Evolutionary conservation across 805 yeast genomes (phyloP), one percentile per base, ranked within the genome.

Genomic region (Candida broadrunensis): DNA sequence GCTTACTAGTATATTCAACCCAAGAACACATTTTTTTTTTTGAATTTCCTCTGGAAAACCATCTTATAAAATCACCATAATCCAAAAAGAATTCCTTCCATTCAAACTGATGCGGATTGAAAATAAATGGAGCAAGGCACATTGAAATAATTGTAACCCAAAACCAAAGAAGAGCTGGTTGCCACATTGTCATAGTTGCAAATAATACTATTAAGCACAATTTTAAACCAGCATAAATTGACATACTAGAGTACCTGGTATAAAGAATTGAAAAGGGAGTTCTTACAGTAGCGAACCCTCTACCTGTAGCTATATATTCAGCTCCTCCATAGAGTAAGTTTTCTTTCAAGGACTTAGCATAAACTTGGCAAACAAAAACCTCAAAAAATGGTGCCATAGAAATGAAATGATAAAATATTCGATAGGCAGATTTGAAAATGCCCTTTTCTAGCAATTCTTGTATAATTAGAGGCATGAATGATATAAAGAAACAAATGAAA

Each of bases 281-380:
- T 52, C 98, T 76, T 3, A 89, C 76, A 16, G 88, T 88, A 2
- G 98, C 96, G 70, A 90, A 86, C 1, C 96, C 96, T 65, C 98
- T 72, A 2, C 98, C 98, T 2, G 97, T 88, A 9, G 96, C 82
- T 47, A 91, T 85, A 56, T 91, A 91, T 40, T 81, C 75, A 1
- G 98, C 98, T 35, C 96, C 96, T 3, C 98, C 98, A 65, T 85
- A 83, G 1, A 89, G 75, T 37, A 91, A 70, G 61, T 90, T 93
- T 37, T 79, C 78, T 35, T 79, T 65, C 50, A 91, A 67, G 0
- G 97, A 77, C 51, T 80, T 78, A 3, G 97, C 86, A 59, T 91
- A 91, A 7, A 90, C 84, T 62, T 90, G 97, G 60, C 97, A 88
- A 7, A 88, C 96, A 65, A 91, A 89, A 5, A 91, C 97, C 60